Evolutionary conservation across 2,329 filamentous ascomycete genomes (phyloP).

Genomic region (Biscogniauxia mediterranea): DNA sequence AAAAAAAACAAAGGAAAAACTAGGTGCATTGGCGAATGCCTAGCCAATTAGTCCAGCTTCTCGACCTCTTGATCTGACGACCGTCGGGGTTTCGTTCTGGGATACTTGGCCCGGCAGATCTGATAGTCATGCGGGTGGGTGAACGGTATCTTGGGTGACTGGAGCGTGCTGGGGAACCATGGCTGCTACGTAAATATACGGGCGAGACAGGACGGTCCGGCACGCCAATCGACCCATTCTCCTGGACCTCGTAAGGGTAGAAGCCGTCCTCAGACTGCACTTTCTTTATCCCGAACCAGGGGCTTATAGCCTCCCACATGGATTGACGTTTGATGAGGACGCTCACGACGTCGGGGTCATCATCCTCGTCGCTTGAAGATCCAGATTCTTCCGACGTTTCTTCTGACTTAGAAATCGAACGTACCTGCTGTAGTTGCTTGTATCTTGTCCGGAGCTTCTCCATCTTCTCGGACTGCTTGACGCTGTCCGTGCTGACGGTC

Average conservation of each 20-base stretch:
- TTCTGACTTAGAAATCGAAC: constrained; percentile 28
- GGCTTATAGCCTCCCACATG: constrained; percentile 22
- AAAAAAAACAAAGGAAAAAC: constrained; percentile 1
- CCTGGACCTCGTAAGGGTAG: constrained; percentile 17
- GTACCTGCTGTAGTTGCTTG: constrained; percentile 59
- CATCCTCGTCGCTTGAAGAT: constrained; percentile 9
- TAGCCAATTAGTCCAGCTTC: constrained; percentile 15
- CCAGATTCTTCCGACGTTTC: constrained; percentile 3
- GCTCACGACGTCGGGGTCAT: constrained; percentile 17
- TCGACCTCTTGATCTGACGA: constrained; percentile 9
- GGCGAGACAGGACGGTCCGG: constrained; percentile 14
- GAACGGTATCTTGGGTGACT: constrained; percentile 8
- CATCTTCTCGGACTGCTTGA: constrained; percentile 49
- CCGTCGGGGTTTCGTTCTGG: neutral
- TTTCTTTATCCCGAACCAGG: constrained; percentile 12
- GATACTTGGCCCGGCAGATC: constrained; percentile 2
- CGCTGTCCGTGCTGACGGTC: constrained; percentile 31
- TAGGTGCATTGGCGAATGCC: neutral
- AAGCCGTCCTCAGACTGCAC: constrained; percentile 13
- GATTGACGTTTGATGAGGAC: constrained; percentile 24
- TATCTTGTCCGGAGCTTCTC: constrained; percentile 56
- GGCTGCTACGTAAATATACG: constrained; percentile 3
- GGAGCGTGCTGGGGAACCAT: neutral
- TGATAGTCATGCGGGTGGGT: constrained; percentile 1
- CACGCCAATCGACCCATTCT: constrained; percentile 14